Evolutionary conservation across 164 flowering plant species (phyloP).

Genomic region (Vitis cinerea): DNA sequence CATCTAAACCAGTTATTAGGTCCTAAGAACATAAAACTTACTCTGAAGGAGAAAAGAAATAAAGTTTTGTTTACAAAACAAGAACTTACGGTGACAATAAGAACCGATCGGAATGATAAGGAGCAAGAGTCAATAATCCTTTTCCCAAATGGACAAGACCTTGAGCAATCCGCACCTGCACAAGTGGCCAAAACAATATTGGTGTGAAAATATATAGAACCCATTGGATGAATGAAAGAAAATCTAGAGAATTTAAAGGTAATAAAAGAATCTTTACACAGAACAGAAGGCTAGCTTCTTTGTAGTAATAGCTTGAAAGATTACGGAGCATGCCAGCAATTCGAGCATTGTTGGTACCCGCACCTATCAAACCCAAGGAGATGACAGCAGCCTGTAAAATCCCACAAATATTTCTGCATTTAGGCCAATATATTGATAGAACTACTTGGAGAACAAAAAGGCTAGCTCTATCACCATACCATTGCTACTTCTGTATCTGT

Average conservation of each 20-base stretch:
- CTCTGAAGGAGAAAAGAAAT: not conserved
- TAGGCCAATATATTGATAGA: not conserved
- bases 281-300: constrained; percentile 91
- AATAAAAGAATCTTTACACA: constrained; percentile 49
- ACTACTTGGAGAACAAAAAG: not conserved
- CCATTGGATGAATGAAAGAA: not conserved
- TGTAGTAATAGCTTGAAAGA: constrained; percentile 95
- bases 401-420: not conserved
- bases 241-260: not conserved
- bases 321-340: constrained; percentile 99
- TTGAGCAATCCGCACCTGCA: constrained; percentile 98
- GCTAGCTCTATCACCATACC: constrained; percentile 40
- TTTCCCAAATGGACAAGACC: constrained; percentile 96
- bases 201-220: not conserved
- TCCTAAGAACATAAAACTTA: not conserved
- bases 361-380: constrained; percentile 93
- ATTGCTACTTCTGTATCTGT: constrained; percentile 95
- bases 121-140: constrained; percentile 91
- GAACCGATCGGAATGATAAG: constrained; percentile 91
- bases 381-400: constrained; percentile 83
- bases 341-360: constrained; percentile 98
- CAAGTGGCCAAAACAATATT: constrained; percentile 8
- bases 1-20: too few species aligned
- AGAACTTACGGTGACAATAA: constrained; percentile 82
- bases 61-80: not conserved